Evolutionary conservation across 2,329 filamentous ascomycete species (phyloP).

Genomic region (Sporothrix curviconia): DNA sequence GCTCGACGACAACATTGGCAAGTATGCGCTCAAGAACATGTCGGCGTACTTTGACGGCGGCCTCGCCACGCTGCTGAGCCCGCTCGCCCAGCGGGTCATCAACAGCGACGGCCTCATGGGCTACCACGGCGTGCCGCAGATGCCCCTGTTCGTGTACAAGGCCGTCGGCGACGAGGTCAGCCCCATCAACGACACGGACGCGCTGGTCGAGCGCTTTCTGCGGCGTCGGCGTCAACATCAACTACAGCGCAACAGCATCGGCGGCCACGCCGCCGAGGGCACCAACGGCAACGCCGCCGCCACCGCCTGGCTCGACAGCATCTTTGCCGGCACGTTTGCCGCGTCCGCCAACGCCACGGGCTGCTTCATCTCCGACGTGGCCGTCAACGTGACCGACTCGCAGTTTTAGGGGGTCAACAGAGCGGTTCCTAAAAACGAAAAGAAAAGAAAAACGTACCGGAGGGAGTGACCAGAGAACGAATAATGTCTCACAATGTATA

Average conservation of each 20-base stretch:
- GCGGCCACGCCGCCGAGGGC: constrained; percentile 33
- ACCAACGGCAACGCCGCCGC: constrained; percentile 22
- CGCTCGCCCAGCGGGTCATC: constrained; percentile 22
- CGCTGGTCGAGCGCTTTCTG: constrained; percentile 25
- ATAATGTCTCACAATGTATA: too few relatives aligned
- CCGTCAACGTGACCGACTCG: constrained; percentile 13
- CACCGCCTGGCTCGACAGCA: constrained; percentile 20
- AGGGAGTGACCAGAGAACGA: too few relatives aligned
- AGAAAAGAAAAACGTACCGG: too few relatives aligned
- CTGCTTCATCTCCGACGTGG: constrained; percentile 13
- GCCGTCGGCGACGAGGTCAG: constrained; percentile 38
- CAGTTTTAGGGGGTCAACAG: constrained; percentile 5
- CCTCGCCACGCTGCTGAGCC: constrained; percentile 18
- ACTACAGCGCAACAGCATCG: constrained; percentile 37
- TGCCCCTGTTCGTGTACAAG: constrained; percentile 43
- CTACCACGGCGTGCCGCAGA: constrained; percentile 36
- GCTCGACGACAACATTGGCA: constrained; percentile 24
- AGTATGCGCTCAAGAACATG: constrained; percentile 32
- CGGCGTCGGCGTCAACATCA: constrained; percentile 34
- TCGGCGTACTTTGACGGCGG: constrained; percentile 36
- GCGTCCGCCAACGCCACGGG: constrained; percentile 9
- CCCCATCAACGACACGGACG: constrained; percentile 35
- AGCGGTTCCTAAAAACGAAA: too few relatives aligned
- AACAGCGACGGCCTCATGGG: constrained; percentile 29
- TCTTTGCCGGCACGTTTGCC: constrained; percentile 18